phyloP scores from a whole-genome alignment of 495 filamentous ascomycete species.

The Talaromyces trachyspermus region DNA sequence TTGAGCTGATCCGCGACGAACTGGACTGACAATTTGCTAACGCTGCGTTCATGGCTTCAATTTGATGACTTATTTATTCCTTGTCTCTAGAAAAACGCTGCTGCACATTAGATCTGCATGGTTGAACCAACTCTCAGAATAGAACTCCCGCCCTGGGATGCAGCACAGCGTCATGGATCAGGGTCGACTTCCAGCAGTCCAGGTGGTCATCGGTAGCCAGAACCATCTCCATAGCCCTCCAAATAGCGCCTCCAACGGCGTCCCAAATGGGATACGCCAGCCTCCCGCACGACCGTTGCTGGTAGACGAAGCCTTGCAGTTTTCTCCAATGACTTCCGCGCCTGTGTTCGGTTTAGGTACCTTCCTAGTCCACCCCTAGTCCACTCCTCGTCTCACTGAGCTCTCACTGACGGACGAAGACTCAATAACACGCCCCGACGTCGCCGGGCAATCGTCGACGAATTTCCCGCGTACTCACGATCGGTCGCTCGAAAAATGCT shows the following conservation, averaged over 20 bases:
- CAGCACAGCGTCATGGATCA: constrained; percentile 29
- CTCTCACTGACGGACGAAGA: constrained; percentile 17
- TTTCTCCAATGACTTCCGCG: constrained; percentile 84
- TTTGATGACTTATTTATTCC: not conserved
- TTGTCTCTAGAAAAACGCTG: not conserved
- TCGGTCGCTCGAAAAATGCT: constrained; percentile 37
- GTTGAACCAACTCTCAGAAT: not conserved
- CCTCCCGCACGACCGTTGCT: constrained; percentile 40
- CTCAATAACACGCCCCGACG: constrained; percentile 32
- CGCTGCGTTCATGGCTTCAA: not conserved
- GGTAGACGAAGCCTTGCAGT: constrained; percentile 82
- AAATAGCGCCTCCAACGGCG: too few species aligned
- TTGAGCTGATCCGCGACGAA: not conserved
- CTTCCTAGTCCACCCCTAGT: constrained; percentile 8
- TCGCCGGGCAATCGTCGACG: constrained; percentile 34
- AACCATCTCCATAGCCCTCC: constrained; percentile 12
- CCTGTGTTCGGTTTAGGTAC: constrained; percentile 79
- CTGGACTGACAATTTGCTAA: not conserved
- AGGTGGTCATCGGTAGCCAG: constrained; percentile 39
- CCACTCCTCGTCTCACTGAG: constrained; percentile 10
- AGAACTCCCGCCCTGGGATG: constrained; percentile 6
- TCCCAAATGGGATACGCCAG: constrained; percentile 11
- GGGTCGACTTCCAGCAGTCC: constrained; percentile 33
- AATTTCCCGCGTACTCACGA: constrained; percentile 40
- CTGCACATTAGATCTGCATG: not conserved